These are phyloP conservation scores for Candida manassasensis DNA, from an alignment of 805 yeast species.

Conservation along the genomic window DNA sequence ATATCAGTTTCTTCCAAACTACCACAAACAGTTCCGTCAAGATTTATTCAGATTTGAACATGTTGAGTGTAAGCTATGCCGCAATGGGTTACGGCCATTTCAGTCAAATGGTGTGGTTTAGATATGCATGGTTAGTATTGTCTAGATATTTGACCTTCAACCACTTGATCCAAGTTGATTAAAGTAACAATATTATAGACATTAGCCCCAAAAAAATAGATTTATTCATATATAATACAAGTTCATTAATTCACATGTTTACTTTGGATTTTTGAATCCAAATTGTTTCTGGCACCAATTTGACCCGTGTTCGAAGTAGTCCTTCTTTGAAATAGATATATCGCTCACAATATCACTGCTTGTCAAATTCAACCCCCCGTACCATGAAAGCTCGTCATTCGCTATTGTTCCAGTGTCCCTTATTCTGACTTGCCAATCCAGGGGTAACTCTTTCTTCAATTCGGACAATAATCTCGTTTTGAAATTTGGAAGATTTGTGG, in stretches of 20 bases:
- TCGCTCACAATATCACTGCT: conserved; percentile 41
- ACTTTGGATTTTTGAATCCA: conserved; percentile 32
- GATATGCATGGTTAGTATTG: conserved; percentile 79
- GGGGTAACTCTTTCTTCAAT: conserved; percentile 62
- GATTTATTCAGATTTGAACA: conserved; percentile 37
- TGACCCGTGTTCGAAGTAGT: conserved; percentile 82
- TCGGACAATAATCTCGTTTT: conserved; percentile 56
- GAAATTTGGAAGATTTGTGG: conserved; percentile 65
- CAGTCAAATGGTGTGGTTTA: conserved; percentile 93
- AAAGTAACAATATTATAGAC: too few species aligned
- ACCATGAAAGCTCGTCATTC: conserved; percentile 30
- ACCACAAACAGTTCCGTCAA: conserved; percentile 24
- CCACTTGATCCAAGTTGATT: conserved; percentile 43
- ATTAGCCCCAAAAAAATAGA: background rate
- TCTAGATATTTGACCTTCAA: conserved; percentile 78
- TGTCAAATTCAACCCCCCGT: conserved; percentile 30
- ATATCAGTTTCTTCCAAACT: conserved; percentile 30
- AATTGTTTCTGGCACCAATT: conserved; percentile 50
- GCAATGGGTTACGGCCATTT: conserved; percentile 81
- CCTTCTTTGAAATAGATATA: conserved; percentile 66
- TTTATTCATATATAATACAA: background rate
- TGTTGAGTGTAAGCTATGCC: conserved; percentile 43
- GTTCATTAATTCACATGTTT: background rate
- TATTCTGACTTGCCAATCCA: conserved; percentile 61
- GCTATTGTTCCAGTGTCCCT: conserved; percentile 7